Percentiles rank a stretch among this genome's conserved stretches.
Conservation (phyloP, 1,284 basidiomycete species). For the Sanguinoderma infundibulare region DNA sequence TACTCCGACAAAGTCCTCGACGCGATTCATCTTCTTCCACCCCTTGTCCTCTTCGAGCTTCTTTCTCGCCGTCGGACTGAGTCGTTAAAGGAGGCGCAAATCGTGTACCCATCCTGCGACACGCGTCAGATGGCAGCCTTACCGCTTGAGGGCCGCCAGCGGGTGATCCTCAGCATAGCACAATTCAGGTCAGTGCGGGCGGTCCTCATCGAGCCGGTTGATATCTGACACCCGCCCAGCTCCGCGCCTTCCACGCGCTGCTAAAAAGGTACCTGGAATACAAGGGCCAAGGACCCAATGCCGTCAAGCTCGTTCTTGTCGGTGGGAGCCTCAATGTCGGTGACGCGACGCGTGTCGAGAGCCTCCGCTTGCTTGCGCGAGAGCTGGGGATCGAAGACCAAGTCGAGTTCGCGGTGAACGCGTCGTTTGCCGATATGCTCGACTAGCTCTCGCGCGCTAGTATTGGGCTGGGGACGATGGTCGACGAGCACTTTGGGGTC, state of each 20-base stretch:
- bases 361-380: constrained; percentile 60
- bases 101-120: constrained; percentile 94
- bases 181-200: constrained; percentile 77
- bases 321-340: constrained; percentile 83
- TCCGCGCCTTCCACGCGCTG: constrained; percentile 72
- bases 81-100: constrained; percentile 39
- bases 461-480: constrained; percentile 95
- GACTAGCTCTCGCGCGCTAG: constrained; percentile 73
- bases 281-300: constrained; percentile 29
- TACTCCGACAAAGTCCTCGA: constrained; percentile 54
- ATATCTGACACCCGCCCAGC: constrained; percentile 78
- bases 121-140: constrained; percentile 75
- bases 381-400: constrained; percentile 73
- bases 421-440: constrained; percentile 76
- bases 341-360: constrained; percentile 75
- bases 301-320: constrained; percentile 71
- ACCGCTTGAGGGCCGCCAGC: constrained; percentile 62
- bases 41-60: constrained; percentile 32
- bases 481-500: constrained; percentile 99
- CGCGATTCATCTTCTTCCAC: constrained; percentile 40
- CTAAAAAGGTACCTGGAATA: constrained; percentile 67
- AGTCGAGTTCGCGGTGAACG: constrained; percentile 86
- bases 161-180: constrained; percentile 84
- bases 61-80: constrained; percentile 21
- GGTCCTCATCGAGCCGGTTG: too few species aligned